These are phyloP conservation scores for Cunninghamia lanceolata DNA, from an alignment of 75 land plant species.

Conservation along the genomic window DNA sequence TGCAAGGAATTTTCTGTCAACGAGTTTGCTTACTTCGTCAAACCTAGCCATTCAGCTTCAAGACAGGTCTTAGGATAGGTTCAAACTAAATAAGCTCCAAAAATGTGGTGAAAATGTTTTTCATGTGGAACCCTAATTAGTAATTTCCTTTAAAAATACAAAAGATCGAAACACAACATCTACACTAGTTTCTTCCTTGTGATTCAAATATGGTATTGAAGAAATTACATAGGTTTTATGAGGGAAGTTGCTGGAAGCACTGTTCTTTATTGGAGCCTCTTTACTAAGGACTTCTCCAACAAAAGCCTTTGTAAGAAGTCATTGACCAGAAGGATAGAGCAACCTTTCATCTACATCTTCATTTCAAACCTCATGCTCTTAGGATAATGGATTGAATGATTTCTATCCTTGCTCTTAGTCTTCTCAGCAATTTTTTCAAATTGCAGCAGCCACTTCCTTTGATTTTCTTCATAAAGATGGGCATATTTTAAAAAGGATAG, in stretches of 20 bases:
- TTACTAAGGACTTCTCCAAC: background rate
- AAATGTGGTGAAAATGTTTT: background rate
- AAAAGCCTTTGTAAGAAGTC: background rate
- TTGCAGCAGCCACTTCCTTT: background rate
- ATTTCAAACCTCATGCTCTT: background rate
- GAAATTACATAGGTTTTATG: background rate
- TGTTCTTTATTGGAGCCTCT: background rate
- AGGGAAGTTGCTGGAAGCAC: background rate
- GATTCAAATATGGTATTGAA: background rate
- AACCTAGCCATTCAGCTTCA: background rate
- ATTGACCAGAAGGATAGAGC: background rate
- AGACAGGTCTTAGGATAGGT: constrained; percentile 3
- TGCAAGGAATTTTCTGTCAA: background rate
- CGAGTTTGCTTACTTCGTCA: background rate
- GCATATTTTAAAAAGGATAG: no score
- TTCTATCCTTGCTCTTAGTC: background rate
- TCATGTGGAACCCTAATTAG: background rate
- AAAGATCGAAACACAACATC: no score
- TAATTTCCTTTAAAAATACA: background rate
- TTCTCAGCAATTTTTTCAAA: background rate
- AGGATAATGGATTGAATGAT: no score
- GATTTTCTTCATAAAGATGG: no score
- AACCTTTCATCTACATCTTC: background rate
- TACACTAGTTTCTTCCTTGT: no score
- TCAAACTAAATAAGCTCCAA: background rate